Evolutionary conservation across 345 rosid genomes (phyloP).

Genomic region (Excoecaria cochinchinensis): DNA sequence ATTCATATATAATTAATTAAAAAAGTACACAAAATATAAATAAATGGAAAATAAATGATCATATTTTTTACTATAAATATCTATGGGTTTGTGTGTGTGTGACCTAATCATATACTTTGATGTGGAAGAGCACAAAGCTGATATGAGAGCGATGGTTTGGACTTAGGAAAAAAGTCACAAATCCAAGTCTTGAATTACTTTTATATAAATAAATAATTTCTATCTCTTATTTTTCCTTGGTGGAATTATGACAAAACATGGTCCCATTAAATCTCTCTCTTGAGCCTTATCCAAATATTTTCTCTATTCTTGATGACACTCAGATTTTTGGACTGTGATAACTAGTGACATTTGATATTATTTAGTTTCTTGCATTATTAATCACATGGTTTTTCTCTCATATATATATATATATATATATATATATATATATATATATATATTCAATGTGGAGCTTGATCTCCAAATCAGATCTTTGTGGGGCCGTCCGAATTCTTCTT

Average conservation of each 20-base stretch:
- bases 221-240: background rate
- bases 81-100: background rate
- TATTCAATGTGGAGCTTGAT: background rate
- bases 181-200: conserved; percentile 2
- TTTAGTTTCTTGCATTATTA: background rate
- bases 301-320: conserved; percentile 4
- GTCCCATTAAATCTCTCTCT: conserved; percentile 5
- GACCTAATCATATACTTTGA: conserved; percentile 6
- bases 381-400: conserved; percentile 12
- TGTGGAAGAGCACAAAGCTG: too few species aligned
- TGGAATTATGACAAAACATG: conserved; percentile 23
- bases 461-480: conserved; percentile 7
- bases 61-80: too few species aligned
- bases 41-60: too few species aligned
- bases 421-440: background rate
- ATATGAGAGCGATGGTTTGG: conserved; percentile 1
- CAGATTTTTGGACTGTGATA: background rate
- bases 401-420: background rate
- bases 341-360: background rate
- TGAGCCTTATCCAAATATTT: conserved; percentile 13
- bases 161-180: too few species aligned
- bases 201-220: too few species aligned
- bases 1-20: too few species aligned
- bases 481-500: background rate
- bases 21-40: too few species aligned